Base-by-base conservation (phyloP, 257 asterid species). In the Linaria vulgaris region DNA sequence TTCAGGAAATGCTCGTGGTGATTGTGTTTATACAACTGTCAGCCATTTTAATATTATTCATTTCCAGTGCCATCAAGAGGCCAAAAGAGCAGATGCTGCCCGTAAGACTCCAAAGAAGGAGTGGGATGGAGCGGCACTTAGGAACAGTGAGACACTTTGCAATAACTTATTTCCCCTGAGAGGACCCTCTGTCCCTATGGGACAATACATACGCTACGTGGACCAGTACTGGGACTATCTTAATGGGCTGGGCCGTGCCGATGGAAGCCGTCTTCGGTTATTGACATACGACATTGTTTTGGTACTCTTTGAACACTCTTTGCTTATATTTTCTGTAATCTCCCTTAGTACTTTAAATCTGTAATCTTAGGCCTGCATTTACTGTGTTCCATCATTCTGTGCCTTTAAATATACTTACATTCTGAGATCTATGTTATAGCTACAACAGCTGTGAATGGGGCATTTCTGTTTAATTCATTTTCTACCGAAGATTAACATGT, bases 41-140 rank as follows among this genome's bases (percentile, higher is more conserved):
- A 94, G 99, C 80, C 97, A 94, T 76, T 94, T 94, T 79, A 94
- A 94, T 69, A 84, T 94, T 80, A 94, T 94, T 71, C 99, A 94
- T 79, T 94, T 90, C 77, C 99, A 94, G 80, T 94, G 99, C 84
- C 99, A 94, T 73, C 97, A 94, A 60, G 99, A 94, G 76, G 99
- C 99, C 72, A 94, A 94, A 84, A 85, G 95, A 69, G 95, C 97
- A 17, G 99, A 94, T 77, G 95, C 99, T 66, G 92, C 86, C n/a
- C 76, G 85, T 11, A 94, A 54, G 76, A 84, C 45, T 58, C 99
- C 99, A 0, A 94, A 94, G 77, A 94, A 85, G 84, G 99, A 94
- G 71, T 94, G 99, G 99, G 99, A 94, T 76, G 99, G 99, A 13
- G 99, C 99, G 13, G 92, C 99, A 65, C 91, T 94, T 22, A 86